phyloP scores from a whole-genome alignment of 1,284 basidiomycete species.

The Rhodotorula sp. region DNA sequence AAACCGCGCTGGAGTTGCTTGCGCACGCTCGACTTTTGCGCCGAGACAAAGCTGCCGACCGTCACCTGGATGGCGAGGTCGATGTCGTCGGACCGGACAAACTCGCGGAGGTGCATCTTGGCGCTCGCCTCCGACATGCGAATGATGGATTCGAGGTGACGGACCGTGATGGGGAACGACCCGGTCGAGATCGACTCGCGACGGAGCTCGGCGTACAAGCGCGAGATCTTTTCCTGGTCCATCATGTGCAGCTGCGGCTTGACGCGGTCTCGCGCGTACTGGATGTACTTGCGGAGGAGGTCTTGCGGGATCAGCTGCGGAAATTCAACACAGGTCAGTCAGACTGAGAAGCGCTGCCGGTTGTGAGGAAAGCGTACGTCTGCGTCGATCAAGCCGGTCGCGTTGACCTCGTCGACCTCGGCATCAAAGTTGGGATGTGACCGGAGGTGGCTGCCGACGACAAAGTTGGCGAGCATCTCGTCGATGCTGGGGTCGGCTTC shows the following conservation, averaged over 20 bases:
- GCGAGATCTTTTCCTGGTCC: conserved; percentile 91
- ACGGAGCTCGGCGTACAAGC: conserved; percentile 94
- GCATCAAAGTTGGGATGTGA: conserved; percentile 91
- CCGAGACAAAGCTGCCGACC: conserved; percentile 88
- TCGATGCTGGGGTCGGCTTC: conserved; percentile 95
- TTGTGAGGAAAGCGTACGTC: conserved; percentile 60
- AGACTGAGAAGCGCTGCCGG: too few relatives aligned
- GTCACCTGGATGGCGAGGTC: conserved; percentile 95
- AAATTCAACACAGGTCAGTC: not conserved
- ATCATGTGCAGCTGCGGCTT: conserved; percentile 88
- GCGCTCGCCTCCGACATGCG: conserved; percentile 98
- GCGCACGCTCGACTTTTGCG: conserved; percentile 98
- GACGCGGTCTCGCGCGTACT: conserved; percentile 93
- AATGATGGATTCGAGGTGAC: conserved; percentile 98
- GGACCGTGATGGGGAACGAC: conserved; percentile 95
- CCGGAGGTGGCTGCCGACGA: conserved; percentile 90
- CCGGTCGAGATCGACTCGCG: conserved; percentile 95
- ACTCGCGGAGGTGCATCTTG: conserved; percentile 97
- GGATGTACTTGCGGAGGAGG: conserved; percentile 95
- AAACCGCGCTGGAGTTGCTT: conserved; percentile 83
- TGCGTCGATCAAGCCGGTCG: conserved; percentile 63
- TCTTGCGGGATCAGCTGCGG: conserved; percentile 92
- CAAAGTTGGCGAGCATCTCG: conserved; percentile 93
- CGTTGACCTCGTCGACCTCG: conserved; percentile 74
- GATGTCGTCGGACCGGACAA: conserved; percentile 92